Conservation (phyloP, 2,329 filamentous ascomycete species). For the Cytospora piceae region DNA sequence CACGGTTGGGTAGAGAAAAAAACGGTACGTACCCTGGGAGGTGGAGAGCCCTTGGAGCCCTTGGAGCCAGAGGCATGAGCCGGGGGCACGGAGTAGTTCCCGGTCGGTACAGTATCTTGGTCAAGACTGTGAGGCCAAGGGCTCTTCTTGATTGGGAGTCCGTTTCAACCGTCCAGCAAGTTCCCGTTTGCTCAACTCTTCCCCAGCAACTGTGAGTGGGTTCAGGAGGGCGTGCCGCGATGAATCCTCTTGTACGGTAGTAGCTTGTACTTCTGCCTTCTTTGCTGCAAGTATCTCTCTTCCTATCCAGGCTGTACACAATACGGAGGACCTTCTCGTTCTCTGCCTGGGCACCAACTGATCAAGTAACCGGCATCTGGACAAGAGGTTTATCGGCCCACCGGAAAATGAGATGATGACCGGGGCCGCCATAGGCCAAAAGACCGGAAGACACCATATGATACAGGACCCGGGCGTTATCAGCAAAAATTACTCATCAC, state of each 20-base stretch:
- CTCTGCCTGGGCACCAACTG: constrained; percentile 2
- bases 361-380: background rate
- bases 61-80: constrained; percentile 17
- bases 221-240: constrained; percentile 12
- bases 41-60: constrained; percentile 13
- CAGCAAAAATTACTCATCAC: background rate
- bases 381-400: background rate
- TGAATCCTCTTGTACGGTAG: background rate
- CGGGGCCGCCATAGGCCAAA: constrained; percentile 12
- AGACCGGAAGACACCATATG: background rate
- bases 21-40: constrained; percentile 21
- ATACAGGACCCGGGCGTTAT: background rate
- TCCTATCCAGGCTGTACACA: background rate
- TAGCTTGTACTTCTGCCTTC: background rate
- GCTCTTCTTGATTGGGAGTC: constrained; percentile 24
- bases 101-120: constrained; percentile 7
- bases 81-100: constrained; percentile 20
- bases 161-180: constrained; percentile 15
- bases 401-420: background rate
- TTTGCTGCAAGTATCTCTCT: background rate
- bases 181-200: constrained; percentile 17
- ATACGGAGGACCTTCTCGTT: background rate
- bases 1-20: constrained; percentile 18
- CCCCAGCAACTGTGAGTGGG: constrained; percentile 16
- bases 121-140: constrained; percentile 2